A percentile compares a stretch with the other conserved stretches of the same genome.
phyloP scores from a whole-genome alignment of 768 basidiomycete genomes.

The Russula lepida region DNA sequence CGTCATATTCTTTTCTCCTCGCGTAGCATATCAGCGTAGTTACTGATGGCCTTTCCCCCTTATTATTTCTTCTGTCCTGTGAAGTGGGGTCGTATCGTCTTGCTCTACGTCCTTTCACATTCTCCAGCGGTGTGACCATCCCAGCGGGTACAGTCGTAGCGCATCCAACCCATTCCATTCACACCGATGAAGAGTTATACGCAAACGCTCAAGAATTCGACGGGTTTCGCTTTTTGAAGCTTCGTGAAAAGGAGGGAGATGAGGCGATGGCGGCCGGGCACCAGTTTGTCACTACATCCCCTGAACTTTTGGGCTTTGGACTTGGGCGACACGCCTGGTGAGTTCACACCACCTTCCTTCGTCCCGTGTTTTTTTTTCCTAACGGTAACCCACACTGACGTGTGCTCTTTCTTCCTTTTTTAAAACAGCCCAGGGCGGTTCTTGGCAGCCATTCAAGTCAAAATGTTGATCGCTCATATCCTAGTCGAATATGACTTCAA shows the following conservation, averaged over 20 bases:
- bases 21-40: too few species aligned
- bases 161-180: constrained; percentile 24
- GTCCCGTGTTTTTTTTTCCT: too few species aligned
- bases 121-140: constrained; percentile 31
- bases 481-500: too few species aligned
- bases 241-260: constrained; percentile 26
- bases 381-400: too few species aligned
- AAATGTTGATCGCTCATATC: too few species aligned
- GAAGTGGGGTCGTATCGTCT: constrained; percentile 21
- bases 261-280: constrained; percentile 26
- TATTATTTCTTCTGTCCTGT: background rate
- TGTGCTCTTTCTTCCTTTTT: too few species aligned
- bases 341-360: too few species aligned
- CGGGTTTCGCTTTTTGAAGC: constrained; percentile 33
- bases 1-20: background rate
- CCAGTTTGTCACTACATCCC: constrained; percentile 27
- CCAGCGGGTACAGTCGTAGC: constrained; percentile 30
- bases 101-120: constrained; percentile 28
- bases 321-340: constrained; percentile 1
- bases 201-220: constrained; percentile 29
- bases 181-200: constrained; percentile 25
- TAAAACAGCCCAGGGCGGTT: too few species aligned
- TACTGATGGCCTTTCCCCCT: background rate
- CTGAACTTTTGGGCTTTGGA: constrained; percentile 28
- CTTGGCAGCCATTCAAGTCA: too few species aligned